A percentile compares a stretch with the other conserved stretches of the same genome.
Evolutionary conservation across 2,329 filamentous ascomycete species (phyloP).

Genomic region (Penicillium frequentans): DNA sequence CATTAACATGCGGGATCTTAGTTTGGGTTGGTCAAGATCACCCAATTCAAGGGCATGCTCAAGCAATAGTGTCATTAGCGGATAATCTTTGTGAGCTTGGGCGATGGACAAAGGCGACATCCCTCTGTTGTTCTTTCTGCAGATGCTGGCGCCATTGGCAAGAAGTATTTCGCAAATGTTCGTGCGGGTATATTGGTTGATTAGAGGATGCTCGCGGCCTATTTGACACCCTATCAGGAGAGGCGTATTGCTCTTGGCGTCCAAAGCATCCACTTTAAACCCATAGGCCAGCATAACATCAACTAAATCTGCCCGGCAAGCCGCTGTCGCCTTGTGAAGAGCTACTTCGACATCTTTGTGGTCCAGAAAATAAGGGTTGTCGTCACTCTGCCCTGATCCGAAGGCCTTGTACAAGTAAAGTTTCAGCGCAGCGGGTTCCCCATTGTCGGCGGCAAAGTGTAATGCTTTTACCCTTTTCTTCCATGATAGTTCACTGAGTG

Average conservation of each 20-base stretch:
- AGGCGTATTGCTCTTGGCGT: constrained; percentile 2
- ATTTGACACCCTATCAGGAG: constrained; percentile 4
- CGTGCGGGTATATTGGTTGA: neutral
- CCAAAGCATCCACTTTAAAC: neutral
- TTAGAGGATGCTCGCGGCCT: neutral
- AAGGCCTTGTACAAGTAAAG: constrained; percentile 1
- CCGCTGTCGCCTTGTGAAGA: constrained; percentile 1
- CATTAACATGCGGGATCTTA: neutral
- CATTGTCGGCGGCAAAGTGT: constrained; percentile 3
- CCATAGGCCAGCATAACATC: constrained; percentile 1
- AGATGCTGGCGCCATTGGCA: constrained; percentile 2
- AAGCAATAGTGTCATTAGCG: constrained; percentile 9
- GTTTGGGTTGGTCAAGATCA: neutral
- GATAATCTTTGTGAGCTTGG: constrained; percentile 3
- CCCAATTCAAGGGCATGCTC: neutral
- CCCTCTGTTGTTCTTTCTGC: neutral
- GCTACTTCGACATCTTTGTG: neutral
- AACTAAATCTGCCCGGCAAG: constrained; percentile 2
- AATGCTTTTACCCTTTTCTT: neutral
- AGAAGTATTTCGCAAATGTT: constrained; percentile 7
- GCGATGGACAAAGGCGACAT: constrained; percentile 1
- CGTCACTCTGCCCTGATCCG: neutral
- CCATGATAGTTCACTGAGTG: neutral
- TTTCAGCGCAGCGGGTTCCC: neutral
- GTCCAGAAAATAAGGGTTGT: neutral